Evolutionary conservation across 2,329 filamentous ascomycete genomes (phyloP).

Genomic region (Fusarium brevicatenulatum): DNA sequence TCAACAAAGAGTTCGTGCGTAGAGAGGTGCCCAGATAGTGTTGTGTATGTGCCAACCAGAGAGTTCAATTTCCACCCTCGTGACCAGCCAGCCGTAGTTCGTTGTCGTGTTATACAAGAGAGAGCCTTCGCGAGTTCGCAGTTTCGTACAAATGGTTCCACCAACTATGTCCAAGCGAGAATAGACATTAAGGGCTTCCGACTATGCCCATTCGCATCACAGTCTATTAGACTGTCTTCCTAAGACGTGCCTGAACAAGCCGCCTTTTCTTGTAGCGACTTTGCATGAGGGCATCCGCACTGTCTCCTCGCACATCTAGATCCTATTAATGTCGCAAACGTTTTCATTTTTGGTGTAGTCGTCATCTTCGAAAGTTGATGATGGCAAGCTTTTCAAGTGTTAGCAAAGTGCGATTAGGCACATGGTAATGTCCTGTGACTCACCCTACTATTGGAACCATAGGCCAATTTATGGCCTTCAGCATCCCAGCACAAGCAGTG

Average conservation of each 20-base stretch:
- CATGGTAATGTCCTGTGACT: conserved; percentile 46
- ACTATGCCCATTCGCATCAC: conserved; percentile 10
- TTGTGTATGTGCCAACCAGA: conserved; percentile 35
- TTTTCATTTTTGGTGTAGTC: neutral
- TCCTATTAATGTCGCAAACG: neutral
- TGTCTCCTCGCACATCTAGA: neutral
- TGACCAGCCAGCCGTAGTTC: conserved; percentile 38
- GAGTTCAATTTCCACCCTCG: conserved; percentile 21
- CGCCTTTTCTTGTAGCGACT: conserved; percentile 1
- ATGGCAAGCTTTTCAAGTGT: conserved; percentile 56
- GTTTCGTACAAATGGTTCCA: neutral
- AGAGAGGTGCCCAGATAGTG: conserved; percentile 27
- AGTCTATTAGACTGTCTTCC: conserved; percentile 8
- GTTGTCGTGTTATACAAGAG: conserved; percentile 44
- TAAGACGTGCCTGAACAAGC: neutral
- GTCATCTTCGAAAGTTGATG: conserved; percentile 59
- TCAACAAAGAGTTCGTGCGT: conserved; percentile 40
- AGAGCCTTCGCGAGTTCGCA: conserved; percentile 18
- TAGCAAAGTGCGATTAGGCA: conserved; percentile 1
- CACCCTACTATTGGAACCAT: conserved; percentile 71
- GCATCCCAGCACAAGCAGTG: conserved; percentile 72
- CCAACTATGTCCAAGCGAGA: conserved; percentile 18
- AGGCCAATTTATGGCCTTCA: conserved; percentile 69
- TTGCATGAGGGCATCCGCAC: conserved; percentile 1
- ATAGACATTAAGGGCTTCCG: conserved; percentile 33